Evolutionary conservation across 2,329 filamentous ascomycete species (phyloP), one percentile per base, ranked within the genome.

Genomic region (Talaromyces pinophilus): DNA sequence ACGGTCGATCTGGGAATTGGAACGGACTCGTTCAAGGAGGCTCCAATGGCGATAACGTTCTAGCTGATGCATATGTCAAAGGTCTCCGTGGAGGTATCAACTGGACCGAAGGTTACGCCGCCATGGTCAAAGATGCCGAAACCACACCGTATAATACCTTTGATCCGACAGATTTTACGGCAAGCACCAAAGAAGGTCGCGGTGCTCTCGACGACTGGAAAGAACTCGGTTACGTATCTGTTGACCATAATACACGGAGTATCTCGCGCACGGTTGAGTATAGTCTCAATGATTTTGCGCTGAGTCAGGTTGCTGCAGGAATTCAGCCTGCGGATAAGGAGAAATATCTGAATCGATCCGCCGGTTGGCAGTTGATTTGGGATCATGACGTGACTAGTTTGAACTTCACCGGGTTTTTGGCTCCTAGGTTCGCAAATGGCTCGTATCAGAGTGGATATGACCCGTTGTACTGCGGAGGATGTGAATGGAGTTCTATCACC

Each of bases 301-400:
- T 76, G 2, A 88, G 87, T 2, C 78, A 90, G 3, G 83, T 83
- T 2, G 83, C 84, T 48, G 69, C 72, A 0, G 78, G 77, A 0
- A 85, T 88, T 22, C 84, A 84, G 61, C 79, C 79, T 0, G 76
- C 75, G 15, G 81, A 78, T 25, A 76, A 77, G 10, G 70, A 78
- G 3, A 87, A 82, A 61, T 91, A 91, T 71, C 79, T 90, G 17
- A 79, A 83, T 50, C 84, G 89, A 13, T 89, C 87, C 1, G 82
- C 84, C n/a, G 88, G 90, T 68, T 92, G 90, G 90, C 84, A 87
- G 33, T 90, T 89, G 71, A 88, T 91, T 67, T 92, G 88, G 88
- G 87, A 91, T 72, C 73, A 82, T 0, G 75, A 84, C 48, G 83
- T 87, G 30, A 80, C 79, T 2, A 86, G 86, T 0, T 80, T 89